phyloP scores from a whole-genome alignment of 2,329 filamentous ascomycete species.

The Ophiosphaerella herpotricha region DNA sequence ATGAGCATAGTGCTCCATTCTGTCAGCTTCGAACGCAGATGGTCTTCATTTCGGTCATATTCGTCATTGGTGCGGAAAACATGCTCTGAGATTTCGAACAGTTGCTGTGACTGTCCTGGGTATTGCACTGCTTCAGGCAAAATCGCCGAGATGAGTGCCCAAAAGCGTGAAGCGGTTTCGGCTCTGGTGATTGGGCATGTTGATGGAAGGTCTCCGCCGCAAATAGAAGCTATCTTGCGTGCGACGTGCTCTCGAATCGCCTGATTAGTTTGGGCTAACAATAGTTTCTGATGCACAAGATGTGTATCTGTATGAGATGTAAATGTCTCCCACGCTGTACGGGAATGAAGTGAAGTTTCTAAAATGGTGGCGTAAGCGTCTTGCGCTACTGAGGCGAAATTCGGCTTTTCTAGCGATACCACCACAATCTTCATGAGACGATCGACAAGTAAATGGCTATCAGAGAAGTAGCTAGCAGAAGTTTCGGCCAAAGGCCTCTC shows the following conservation, averaged over 20 bases:
- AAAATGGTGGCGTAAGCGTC: slow-evolving; percentile 40
- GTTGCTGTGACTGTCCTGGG: slow-evolving; percentile 32
- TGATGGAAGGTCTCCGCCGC: slow-evolving; percentile 40
- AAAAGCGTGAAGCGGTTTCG: slow-evolving; percentile 42
- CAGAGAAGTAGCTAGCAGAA: slow-evolving; percentile 40
- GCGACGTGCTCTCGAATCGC: slow-evolving; percentile 33
- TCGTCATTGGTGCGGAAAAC: slow-evolving; percentile 44
- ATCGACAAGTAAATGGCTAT: slow-evolving; percentile 33
- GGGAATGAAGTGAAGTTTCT: slow-evolving; percentile 44
- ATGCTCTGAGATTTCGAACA: slow-evolving; percentile 43
- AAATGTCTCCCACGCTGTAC: slow-evolving; percentile 42
- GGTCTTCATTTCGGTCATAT: slow-evolving; percentile 35
- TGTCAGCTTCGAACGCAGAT: slow-evolving; percentile 32
- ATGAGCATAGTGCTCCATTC: slow-evolving; percentile 43
- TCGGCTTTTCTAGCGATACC: slow-evolving; percentile 20
- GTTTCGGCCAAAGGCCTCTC: slow-evolving; percentile 39
- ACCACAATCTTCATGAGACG: slow-evolving; percentile 37
- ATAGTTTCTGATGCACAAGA: slow-evolving; percentile 36
- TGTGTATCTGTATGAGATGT: slow-evolving; percentile 22
- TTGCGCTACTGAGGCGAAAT: slow-evolving; percentile 20
- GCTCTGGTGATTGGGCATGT: slow-evolving; percentile 33
- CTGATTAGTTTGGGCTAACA: slow-evolving; percentile 31
- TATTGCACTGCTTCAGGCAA: slow-evolving; percentile 33
- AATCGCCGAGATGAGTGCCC: slow-evolving; percentile 37
- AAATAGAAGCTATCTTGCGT: slow-evolving; percentile 40